Evolutionary conservation across 768 basidiomycete species (phyloP), one percentile per base, ranked within the genome.

Genomic region (Dentipellis fragilis): DNA sequence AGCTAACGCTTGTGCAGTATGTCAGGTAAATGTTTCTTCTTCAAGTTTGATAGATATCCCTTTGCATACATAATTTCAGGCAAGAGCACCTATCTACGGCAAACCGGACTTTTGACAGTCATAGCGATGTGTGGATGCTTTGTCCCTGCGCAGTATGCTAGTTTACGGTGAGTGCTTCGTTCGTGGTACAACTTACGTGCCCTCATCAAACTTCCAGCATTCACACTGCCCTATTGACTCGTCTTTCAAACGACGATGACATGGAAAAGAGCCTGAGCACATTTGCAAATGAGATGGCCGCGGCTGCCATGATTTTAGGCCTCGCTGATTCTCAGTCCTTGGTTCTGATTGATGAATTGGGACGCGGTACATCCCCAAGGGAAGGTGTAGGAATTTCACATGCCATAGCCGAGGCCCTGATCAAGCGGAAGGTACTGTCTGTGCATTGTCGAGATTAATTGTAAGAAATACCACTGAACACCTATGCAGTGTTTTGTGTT

Each of bases 241-340:
- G 95, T 2, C 73, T 99, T 16, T 95, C 92, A 0, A 97, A 98
- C 62, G 93, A 98, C 60, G 93, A 97, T 64, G 86, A 92, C 62
- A 78, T 93, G 65, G 92, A 95, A 68, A 87, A 83, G 64, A 88
- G 79, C 46, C 68, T 98, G 22, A 96, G 93, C 61, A 97, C 96
- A 0, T 99, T 99, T 70, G 92, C 93, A 1, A 85, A 81, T 59
- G 95, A 99, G 70, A 97, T 99, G 91, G 82, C 87, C 1, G 83
- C 89, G 2, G 85, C 85, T 22, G 88, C 92, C 0, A 93, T 93
- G 89, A 93, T 97, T 54, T 72, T 95, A 48, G 87, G 92, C 0
- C 73, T 95, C 12, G 83, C 88, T 7, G 80, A 84, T 1, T 69
- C 78, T 0, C 78, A 77, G 38, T 82, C 85, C 0, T 72, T 97